phyloP scores from a whole-genome alignment of 768 basidiomycete genomes.

The Boletus tylopilopsis region DNA sequence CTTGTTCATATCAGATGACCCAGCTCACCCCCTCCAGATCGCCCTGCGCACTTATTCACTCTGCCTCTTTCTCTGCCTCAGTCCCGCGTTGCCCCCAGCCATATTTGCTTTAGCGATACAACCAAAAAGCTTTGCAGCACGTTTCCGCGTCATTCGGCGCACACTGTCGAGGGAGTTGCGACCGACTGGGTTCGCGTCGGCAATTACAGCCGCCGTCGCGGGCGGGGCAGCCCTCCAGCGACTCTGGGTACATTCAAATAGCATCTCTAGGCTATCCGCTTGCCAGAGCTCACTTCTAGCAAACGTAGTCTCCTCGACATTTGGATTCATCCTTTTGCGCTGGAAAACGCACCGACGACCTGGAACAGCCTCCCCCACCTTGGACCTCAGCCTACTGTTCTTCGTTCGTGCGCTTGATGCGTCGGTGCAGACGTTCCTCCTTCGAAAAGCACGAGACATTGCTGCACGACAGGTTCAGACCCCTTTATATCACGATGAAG shows the following conservation, averaged over 20 bases:
- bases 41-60: constrained; percentile 67
- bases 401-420: constrained; percentile 70
- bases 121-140: constrained; percentile 22
- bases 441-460: constrained; percentile 17
- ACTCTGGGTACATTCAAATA: constrained; percentile 35
- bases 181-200: constrained; percentile 63
- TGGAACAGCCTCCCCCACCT: constrained; percentile 44
- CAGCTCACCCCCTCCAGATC: constrained; percentile 52
- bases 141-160: constrained; percentile 16
- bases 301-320: constrained; percentile 51
- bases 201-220: constrained; percentile 58
- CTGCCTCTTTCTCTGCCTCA: constrained; percentile 61
- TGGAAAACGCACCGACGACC: constrained; percentile 33
- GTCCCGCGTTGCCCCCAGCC: constrained; percentile 59
- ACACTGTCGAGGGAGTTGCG: constrained; percentile 56
- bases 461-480: background rate
- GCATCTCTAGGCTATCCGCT: constrained; percentile 31
- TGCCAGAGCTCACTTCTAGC: constrained; percentile 55
- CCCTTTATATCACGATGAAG: background rate
- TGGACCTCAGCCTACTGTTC: constrained; percentile 66
- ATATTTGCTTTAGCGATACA: constrained; percentile 33
- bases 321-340: constrained; percentile 59
- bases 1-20: constrained; percentile 27
- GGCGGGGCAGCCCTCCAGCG: constrained; percentile 57
- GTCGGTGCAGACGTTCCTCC: constrained; percentile 49